Conservation (phyloP, 805 yeast genomes). For the Candida methanosorbosa region DNA sequence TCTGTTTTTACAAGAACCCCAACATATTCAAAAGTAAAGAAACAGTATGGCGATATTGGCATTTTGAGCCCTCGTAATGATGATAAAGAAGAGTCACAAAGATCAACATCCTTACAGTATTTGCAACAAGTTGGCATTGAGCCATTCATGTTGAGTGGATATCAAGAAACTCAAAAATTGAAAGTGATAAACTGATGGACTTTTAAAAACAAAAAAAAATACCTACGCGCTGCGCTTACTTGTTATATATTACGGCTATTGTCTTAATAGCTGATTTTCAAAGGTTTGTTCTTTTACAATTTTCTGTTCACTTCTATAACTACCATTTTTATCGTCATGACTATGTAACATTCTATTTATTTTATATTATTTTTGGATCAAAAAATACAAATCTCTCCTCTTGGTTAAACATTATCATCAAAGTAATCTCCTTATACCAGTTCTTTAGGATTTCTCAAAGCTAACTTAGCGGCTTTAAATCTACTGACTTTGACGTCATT, state of each 20-base stretch:
- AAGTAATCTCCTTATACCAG: neutral
- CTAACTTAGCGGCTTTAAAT: constrained; percentile 50
- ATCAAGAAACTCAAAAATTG: constrained; percentile 13
- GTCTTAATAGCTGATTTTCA: too few relatives aligned
- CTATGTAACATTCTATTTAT: neutral
- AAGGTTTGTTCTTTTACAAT: too few relatives aligned
- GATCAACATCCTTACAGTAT: constrained; percentile 14
- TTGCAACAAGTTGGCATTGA: constrained; percentile 15
- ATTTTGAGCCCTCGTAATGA: constrained; percentile 3
- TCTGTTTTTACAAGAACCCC: constrained; percentile 16
- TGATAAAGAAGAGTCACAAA: constrained; percentile 6
- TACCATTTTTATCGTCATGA: too few relatives aligned
- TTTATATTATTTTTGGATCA: too few relatives aligned
- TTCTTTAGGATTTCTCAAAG: constrained; percentile 1
- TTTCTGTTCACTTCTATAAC: too few relatives aligned
- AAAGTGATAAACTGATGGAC: constrained; percentile 10
- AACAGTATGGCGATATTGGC: constrained; percentile 8
- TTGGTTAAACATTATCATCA: neutral
- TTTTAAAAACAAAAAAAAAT: too few relatives aligned
- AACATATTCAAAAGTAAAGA: constrained; percentile 5
- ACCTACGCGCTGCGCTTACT: too few relatives aligned
- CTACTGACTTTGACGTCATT: constrained; percentile 53
- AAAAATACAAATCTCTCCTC: neutral
- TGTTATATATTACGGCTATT: too few relatives aligned
- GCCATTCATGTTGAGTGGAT: constrained; percentile 22